Percentiles rank a stretch among this genome's conserved stretches.
Conservation (phyloP, 176 grass and related monocot genomes). For the Pontederia paniculata region DNA sequence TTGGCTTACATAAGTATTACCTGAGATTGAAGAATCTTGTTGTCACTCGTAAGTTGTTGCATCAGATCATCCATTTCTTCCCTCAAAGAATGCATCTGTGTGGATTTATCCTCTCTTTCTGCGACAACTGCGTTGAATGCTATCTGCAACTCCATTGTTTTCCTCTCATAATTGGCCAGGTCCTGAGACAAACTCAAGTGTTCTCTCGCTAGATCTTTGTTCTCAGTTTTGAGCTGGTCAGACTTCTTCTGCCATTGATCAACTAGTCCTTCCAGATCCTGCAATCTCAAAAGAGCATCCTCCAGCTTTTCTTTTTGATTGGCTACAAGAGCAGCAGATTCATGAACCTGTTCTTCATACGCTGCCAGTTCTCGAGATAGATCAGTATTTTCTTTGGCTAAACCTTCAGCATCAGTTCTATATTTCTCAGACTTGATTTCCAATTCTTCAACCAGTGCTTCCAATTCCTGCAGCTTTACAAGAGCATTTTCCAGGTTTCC, state of each 20-base stretch:
- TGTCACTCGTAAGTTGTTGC: conserved; percentile 19
- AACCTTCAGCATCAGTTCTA: conserved; percentile 46
- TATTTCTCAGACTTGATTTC: conserved; percentile 34
- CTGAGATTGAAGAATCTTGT: conserved; percentile 61
- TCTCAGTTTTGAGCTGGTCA: conserved; percentile 32
- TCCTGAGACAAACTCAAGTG: conserved; percentile 53
- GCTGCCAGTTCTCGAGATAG: conserved; percentile 44
- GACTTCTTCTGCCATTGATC: conserved; percentile 27
- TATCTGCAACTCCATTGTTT: conserved; percentile 52
- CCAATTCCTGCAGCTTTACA: conserved; percentile 37
- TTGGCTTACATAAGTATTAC: conserved; percentile 11
- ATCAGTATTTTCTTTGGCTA: conserved; percentile 38
- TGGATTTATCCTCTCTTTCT: conserved; percentile 44
- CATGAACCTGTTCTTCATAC: conserved; percentile 56
- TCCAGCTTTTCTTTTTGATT: conserved; percentile 35
- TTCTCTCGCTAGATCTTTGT: conserved; percentile 38
- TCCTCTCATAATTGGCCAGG: conserved; percentile 36
- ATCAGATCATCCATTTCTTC: conserved; percentile 49
- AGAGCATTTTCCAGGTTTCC: conserved; percentile 44
- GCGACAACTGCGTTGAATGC: conserved; percentile 31
- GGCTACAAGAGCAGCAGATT: conserved; percentile 45
- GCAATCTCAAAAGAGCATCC: conserved; percentile 33
- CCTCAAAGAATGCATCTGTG: conserved; percentile 35
- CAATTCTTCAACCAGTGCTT: conserved; percentile 32
- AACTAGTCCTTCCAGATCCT: conserved; percentile 32